Conservation (phyloP, 176 grass and related monocot genomes). For the Musa schizocarpa region DNA sequence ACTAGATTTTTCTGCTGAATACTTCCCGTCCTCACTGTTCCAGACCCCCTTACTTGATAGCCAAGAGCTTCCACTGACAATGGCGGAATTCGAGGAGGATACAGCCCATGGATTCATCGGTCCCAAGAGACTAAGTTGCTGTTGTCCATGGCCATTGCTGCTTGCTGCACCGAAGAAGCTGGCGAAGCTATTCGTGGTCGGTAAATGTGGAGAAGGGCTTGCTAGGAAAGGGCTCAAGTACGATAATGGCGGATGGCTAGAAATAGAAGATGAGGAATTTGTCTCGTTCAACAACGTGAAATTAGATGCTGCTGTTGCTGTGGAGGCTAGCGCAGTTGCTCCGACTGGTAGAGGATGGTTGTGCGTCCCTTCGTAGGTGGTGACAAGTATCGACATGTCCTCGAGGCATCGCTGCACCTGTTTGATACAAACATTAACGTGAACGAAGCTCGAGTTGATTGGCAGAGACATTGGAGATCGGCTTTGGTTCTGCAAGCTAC, state of each 20-base stretch:
- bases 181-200: not conserved
- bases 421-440: not conserved
- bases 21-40: not conserved
- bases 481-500: slow-evolving; percentile 11
- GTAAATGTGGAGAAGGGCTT: not conserved
- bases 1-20: not conserved
- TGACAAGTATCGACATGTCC: slow-evolving; percentile 94
- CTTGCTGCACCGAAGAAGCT: not conserved
- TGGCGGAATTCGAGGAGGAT: not conserved
- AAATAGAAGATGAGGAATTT: no score
- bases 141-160: not conserved
- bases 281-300: slow-evolving; percentile 13
- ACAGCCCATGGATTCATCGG: not conserved
- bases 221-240: not conserved
- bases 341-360: slow-evolving; percentile 94
- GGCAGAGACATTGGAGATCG: no score
- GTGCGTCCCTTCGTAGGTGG: slow-evolving; percentile 96
- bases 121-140: not conserved
- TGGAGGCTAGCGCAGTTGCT: slow-evolving; percentile 88
- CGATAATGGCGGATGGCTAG: not conserved
- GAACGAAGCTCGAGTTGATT: no score
- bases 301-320: slow-evolving; percentile 49
- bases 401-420: slow-evolving; percentile 90
- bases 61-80: not conserved
- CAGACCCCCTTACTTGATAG: not conserved